Evolutionary conservation across 108 stramenopile species (phyloP).

Genomic region (Skeletonema costatum): DNA sequence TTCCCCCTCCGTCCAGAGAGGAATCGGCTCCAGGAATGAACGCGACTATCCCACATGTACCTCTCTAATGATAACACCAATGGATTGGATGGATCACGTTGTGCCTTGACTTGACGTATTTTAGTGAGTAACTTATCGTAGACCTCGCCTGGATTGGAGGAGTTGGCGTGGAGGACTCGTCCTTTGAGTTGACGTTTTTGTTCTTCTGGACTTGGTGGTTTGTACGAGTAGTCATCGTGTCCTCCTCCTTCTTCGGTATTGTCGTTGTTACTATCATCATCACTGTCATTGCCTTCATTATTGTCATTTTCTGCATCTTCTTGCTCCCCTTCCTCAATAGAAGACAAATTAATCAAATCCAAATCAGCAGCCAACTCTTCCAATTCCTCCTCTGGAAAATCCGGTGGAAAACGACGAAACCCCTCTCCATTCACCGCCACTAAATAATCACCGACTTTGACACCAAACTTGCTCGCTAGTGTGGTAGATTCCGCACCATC

Average conservation of each 20-base stretch:
- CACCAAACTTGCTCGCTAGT: conserved; percentile 66
- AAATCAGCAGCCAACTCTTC: conserved; percentile 49
- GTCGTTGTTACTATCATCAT: not conserved
- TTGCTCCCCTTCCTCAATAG: not conserved
- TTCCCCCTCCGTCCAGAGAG: conserved; percentile 72
- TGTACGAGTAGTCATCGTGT: not conserved
- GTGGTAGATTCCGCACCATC: conserved; percentile 16
- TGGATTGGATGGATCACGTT: conserved; percentile 47
- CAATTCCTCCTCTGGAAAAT: conserved; percentile 64
- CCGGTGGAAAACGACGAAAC: conserved; percentile 78
- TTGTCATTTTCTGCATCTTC: conserved; percentile 8
- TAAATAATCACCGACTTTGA: conserved; percentile 71
- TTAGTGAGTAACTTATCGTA: conserved; percentile 45
- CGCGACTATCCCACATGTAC: conserved; percentile 79
- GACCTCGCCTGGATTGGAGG: conserved; percentile 23
- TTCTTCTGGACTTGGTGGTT: conserved; percentile 10
- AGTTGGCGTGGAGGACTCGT: conserved; percentile 25
- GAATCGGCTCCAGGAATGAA: conserved; percentile 81
- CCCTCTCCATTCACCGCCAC: conserved; percentile 77
- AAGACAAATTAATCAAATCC: conserved; percentile 27
- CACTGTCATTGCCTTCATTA: not conserved
- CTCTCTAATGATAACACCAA: conserved; percentile 67
- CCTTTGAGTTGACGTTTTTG: conserved; percentile 26
- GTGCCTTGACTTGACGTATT: conserved; percentile 60
- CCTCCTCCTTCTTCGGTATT: too few relatives aligned